These are phyloP conservation scores for Vaccinium vitisidaea DNA, from an alignment of 148 eudicot species.

Conservation along the genomic window DNA sequence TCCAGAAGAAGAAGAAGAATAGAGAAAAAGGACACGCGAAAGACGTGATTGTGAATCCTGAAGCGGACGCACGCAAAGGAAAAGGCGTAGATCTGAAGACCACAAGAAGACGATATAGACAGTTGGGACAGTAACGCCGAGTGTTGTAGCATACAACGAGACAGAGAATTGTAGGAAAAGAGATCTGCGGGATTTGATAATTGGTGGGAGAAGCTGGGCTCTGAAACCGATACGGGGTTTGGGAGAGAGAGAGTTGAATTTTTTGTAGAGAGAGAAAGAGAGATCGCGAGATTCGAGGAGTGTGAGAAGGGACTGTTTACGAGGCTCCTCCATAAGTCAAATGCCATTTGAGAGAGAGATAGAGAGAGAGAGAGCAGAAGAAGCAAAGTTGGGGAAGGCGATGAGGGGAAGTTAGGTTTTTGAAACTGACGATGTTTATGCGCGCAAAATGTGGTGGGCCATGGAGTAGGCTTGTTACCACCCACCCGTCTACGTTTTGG, in stretches of 20 bases:
- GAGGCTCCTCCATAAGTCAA: conserved; percentile 18
- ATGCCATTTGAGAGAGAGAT: conserved; percentile 8
- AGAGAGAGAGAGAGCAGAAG: not conserved
- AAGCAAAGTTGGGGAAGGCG: not conserved
- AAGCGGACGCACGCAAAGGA: conserved; percentile 55
- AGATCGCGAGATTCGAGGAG: conserved; percentile 12
- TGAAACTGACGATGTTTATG: not conserved
- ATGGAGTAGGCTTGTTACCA: not conserved
- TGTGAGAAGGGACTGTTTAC: conserved; percentile 4
- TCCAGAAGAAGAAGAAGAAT: not conserved
- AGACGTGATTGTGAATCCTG: conserved; percentile 25
- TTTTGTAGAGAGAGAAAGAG: conserved; percentile 8
- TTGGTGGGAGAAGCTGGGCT: not conserved
- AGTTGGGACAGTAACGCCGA: too few relatives aligned
- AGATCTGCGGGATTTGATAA: not conserved
- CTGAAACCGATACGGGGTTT: conserved; percentile 5
- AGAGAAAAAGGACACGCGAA: conserved; percentile 16
- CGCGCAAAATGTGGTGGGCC: conserved; percentile 21
- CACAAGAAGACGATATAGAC: not conserved
- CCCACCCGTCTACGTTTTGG: not conserved
- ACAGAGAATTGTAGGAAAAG: not conserved
- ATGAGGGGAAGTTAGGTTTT: not conserved
- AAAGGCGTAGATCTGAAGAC: conserved; percentile 22
- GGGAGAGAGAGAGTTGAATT: not conserved
- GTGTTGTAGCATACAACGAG: not conserved